A percentile compares a stretch with the other conserved stretches of the same genome.
These are phyloP conservation scores for Lecanicillium sp. DNA, from an alignment of 2,329 filamentous ascomycete species.

Conservation along the genomic window DNA sequence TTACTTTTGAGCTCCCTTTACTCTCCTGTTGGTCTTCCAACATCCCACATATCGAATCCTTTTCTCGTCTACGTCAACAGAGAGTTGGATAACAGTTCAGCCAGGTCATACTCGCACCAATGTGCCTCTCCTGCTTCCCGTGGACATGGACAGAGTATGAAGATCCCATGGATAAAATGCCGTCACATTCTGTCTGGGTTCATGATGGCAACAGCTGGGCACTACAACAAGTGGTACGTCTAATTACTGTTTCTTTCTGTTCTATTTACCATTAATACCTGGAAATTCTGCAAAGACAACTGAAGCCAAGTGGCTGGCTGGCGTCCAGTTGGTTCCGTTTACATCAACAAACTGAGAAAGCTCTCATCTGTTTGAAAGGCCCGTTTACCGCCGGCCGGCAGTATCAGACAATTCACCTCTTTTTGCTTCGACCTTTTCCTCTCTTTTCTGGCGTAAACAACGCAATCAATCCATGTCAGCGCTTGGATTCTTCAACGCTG, in stretches of 20 bases:
- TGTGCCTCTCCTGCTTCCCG: conserved; percentile 48
- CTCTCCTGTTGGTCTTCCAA: too few relatives aligned
- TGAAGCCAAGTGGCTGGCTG: background rate
- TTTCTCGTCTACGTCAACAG: too few relatives aligned
- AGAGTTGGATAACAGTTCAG: too few relatives aligned
- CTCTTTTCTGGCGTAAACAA: too few relatives aligned
- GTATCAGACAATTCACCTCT: background rate
- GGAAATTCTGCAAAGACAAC: too few relatives aligned
- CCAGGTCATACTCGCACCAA: conserved; percentile 17
- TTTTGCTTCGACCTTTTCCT: too few relatives aligned
- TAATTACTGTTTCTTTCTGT: background rate
- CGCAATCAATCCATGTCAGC: too few relatives aligned
- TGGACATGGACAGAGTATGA: conserved; percentile 41
- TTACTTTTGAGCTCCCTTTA: too few relatives aligned
- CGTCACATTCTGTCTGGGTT: conserved; percentile 34
- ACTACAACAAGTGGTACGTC: conserved; percentile 31
- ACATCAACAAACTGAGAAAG: background rate
- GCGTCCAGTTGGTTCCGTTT: background rate
- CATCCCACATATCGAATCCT: too few relatives aligned
- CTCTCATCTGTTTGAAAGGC: conserved; percentile 1
- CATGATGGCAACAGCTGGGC: conserved; percentile 26
- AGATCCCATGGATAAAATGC: conserved; percentile 26
- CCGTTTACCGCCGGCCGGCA: background rate
- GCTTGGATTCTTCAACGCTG: too few relatives aligned
- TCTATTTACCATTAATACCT: conserved; percentile 1